Conservation (phyloP, 768 basidiomycete genomes). For the Lentinula lateritia region DNA sequence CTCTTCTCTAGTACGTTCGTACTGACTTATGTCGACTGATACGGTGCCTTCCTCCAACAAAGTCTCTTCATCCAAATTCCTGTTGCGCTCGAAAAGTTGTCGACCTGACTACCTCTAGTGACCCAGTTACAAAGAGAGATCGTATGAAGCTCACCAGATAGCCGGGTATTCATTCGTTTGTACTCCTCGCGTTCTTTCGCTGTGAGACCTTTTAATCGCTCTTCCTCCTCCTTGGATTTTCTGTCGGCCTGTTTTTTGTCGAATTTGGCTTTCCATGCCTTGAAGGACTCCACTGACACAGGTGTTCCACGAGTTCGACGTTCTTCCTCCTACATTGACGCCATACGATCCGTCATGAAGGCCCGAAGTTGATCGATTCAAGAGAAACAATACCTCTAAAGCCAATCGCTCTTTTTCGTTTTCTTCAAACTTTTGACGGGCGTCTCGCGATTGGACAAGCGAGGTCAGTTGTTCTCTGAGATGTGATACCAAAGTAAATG, state of each 20-base stretch:
- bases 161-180: slow-evolving; percentile 54
- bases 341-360: slow-evolving; percentile 5
- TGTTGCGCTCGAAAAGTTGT: slow-evolving; percentile 86
- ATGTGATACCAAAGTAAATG: slow-evolving; percentile 86
- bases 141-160: slow-evolving; percentile 50
- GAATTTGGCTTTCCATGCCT: slow-evolving; percentile 77
- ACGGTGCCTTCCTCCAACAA: slow-evolving; percentile 82
- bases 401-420: slow-evolving; percentile 67
- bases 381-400: slow-evolving; percentile 55
- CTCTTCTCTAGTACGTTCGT: slow-evolving; percentile 60
- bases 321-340: slow-evolving; percentile 66
- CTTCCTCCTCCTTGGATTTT: slow-evolving; percentile 73
- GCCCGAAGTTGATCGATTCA: not conserved
- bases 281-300: slow-evolving; percentile 80
- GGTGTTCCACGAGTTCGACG: slow-evolving; percentile 87
- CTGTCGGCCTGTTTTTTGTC: slow-evolving; percentile 58
- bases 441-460: slow-evolving; percentile 56
- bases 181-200: slow-evolving; percentile 70
- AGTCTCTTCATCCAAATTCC: slow-evolving; percentile 71
- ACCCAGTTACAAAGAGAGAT: not conserved
- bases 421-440: slow-evolving; percentile 53
- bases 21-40: slow-evolving; percentile 87
- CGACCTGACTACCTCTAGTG: slow-evolving; percentile 51
- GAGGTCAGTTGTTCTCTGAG: slow-evolving; percentile 71
- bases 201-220: slow-evolving; percentile 21